Evolutionary conservation across 202 grass and related monocot species (phyloP), one percentile per base, ranked within the genome.

Genomic region (Schoenoplectus triqueter): DNA sequence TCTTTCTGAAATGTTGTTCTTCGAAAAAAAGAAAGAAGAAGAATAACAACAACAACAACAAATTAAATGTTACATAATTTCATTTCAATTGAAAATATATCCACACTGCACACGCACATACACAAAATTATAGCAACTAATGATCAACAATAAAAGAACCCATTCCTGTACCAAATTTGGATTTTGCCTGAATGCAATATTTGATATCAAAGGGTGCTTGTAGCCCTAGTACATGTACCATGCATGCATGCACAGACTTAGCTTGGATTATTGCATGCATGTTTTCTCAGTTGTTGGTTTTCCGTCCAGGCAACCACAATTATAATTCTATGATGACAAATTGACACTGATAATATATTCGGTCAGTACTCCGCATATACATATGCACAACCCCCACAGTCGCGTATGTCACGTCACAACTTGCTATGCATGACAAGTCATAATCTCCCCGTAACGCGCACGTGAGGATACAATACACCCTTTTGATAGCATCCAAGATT

Each of bases 381-480:
- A 69, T 7, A 76, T 76, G 72, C 19, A 76, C 72, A 55, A 14
- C 5, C 69, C 69, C 72, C 72, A 21, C 49, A 76, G 72, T 11
- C 9, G 7, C 5, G 44, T 9, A 18, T 72, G 47, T 74, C 47
- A 52, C 46, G 47, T 74, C 72, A 22, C 49, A 14, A 74, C 18
- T 75, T 75, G 72, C 18, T 54, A 55, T 55, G 19, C 49, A 76
- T 55, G 19, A 55, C 5, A 6, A 76, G 72, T 76, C 72, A 55
- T 55, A 76, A 75, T 76, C 49, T 76, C 20, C 72, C 13, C 17
- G 21, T 22, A 74, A 40, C 72, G 4, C 72, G 39, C 72, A 76
- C 72, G 72, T 76, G 72, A 76, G 72, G 72, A 9, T 76, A 76
- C 48, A 75, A 22, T 45, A 73, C 71, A 76, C 21, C 3, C 50